Base-by-base conservation (phyloP, 1,284 basidiomycete species). In the Crepidotus sp. region DNA sequence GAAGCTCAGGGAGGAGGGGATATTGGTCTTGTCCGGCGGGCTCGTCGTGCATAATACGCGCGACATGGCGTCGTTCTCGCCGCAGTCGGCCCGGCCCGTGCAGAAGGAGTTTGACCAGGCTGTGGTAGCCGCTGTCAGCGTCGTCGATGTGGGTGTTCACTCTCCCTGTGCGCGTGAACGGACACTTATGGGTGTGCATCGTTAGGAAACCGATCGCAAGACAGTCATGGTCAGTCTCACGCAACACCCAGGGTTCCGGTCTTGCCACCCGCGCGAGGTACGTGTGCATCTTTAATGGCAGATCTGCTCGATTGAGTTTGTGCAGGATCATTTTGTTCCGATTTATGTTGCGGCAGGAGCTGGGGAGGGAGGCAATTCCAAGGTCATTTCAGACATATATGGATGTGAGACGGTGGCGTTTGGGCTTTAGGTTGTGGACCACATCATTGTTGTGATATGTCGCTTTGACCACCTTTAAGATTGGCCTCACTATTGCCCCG, bases 1-100 rank as follows among this genome's bases (percentile, higher is more conserved):
- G 18, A 62, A 69, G 39, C 67, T 87, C 14, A 36, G 82, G 74
- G 77, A 72, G 47, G 79, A 86, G 55, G 76, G 77, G 2, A 71
- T 83, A 25, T 61, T 87, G 19, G 66, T 87, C 33, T 66, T 87
- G n/a, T 71, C 79, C 6, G 84, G 84, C 8, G 84, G 84, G 2
- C 61, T 86, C 46, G 70, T 72, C 11, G 63, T 82, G 25, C 83
- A 87, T 60, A 85, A 83, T 51, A 67, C 85, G 40, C 61, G 68
- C 25, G 79, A 85, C 54, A 62, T 68, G 38, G 46, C 61, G 9
- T 69, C 69, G 13, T 80, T 83, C 55, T 56, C 67, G 14, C 75
- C 77, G 31, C 21, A 32, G n/a, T 14, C 40, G 21, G 34, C 37
- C 9, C 15, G 26, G 4, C 36, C 41, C 83, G 80, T 57, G 19